Conservation (phyloP, 2,329 filamentous ascomycete species). For the Cytospora piceicola region DNA sequence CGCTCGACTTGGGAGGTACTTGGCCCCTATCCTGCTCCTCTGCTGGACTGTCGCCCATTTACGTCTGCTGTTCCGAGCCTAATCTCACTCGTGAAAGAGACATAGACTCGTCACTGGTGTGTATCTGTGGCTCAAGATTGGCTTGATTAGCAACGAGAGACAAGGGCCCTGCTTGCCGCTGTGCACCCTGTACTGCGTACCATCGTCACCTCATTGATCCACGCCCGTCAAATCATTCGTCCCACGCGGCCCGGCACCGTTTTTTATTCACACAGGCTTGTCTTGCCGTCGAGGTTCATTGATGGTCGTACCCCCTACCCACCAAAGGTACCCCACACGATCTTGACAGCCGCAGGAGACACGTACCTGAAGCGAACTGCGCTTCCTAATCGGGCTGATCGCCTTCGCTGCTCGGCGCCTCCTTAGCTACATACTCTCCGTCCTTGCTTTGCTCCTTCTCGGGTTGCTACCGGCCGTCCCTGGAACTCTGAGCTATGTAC, state of each 20-base stretch:
- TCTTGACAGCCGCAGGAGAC: constrained; percentile 24
- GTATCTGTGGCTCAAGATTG: constrained; percentile 21
- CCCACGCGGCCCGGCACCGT: constrained; percentile 29
- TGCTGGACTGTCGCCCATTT: constrained; percentile 10
- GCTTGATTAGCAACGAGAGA: constrained; percentile 23
- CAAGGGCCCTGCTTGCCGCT: constrained; percentile 25
- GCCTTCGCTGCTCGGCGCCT: constrained; percentile 24
- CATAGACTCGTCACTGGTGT: constrained; percentile 20
- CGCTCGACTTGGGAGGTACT: constrained; percentile 25
- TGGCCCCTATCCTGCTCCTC: constrained; percentile 1
- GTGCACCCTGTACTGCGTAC: constrained; percentile 27
- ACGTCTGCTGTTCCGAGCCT: constrained; percentile 11
- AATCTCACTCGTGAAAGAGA: constrained; percentile 16
- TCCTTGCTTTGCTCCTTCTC: constrained; percentile 13
- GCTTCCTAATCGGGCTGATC: constrained; percentile 29
- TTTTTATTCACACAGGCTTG: constrained; percentile 24
- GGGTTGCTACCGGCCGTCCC: constrained; percentile 23
- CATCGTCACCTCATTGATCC: constrained; percentile 18
- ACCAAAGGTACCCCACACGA: constrained; percentile 30
- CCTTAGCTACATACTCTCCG: constrained; percentile 9
- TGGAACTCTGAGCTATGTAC: constrained; percentile 52
- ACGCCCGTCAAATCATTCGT: constrained; percentile 30
- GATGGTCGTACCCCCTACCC: constrained; percentile 29
- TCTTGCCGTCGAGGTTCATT: constrained; percentile 19
- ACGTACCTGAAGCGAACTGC: constrained; percentile 29